These are phyloP conservation scores for Penicillium olsonii DNA, from an alignment of 2,329 filamentous ascomycete species.

Conservation along the genomic window DNA sequence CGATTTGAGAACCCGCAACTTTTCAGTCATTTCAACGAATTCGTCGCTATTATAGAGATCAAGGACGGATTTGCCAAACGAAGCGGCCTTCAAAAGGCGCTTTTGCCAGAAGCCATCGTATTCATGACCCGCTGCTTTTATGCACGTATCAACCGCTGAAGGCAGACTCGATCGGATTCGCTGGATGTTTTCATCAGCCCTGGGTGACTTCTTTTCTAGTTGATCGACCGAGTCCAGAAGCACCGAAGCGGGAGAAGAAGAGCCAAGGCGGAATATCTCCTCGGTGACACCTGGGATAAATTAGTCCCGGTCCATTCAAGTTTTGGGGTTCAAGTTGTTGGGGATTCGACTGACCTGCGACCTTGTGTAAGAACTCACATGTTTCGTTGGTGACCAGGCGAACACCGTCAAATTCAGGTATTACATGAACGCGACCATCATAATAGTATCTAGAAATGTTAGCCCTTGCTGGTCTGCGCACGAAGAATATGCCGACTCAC, in stretches of 20 bases:
- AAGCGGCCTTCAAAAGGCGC: conserved; percentile 90
- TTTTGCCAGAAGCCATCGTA: conserved; percentile 93
- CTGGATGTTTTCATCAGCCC: conserved; percentile 97
- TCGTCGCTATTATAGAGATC: conserved; percentile 98
- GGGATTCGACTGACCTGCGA: conserved; percentile 60
- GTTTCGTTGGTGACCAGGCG: conserved; percentile 86
- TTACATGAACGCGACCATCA: conserved; percentile 83
- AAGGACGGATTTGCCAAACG: conserved; percentile 94
- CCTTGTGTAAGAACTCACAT: conserved; percentile 97
- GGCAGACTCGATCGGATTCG: conserved; percentile 84
- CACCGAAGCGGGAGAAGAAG: conserved; percentile 87
- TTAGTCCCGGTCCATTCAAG: conserved; percentile 4
- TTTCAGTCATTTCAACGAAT: conserved; percentile 98
- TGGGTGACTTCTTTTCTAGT: conserved; percentile 89
- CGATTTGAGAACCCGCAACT: conserved; percentile 86
- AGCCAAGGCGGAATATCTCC: conserved; percentile 85
- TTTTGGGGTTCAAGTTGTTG: not conserved
- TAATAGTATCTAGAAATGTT: conserved; percentile 71
- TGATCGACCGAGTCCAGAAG: conserved; percentile 89
- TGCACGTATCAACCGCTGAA: conserved; percentile 90
- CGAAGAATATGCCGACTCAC: conserved; percentile 32
- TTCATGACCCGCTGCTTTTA: conserved; percentile 90
- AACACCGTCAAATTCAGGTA: conserved; percentile 88
- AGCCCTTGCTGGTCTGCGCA: conserved; percentile 6
- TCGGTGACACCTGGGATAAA: conserved; percentile 65